Conservation (phyloP, 768 basidiomycete species). For the Phanerodontia chrysosporium region DNA sequence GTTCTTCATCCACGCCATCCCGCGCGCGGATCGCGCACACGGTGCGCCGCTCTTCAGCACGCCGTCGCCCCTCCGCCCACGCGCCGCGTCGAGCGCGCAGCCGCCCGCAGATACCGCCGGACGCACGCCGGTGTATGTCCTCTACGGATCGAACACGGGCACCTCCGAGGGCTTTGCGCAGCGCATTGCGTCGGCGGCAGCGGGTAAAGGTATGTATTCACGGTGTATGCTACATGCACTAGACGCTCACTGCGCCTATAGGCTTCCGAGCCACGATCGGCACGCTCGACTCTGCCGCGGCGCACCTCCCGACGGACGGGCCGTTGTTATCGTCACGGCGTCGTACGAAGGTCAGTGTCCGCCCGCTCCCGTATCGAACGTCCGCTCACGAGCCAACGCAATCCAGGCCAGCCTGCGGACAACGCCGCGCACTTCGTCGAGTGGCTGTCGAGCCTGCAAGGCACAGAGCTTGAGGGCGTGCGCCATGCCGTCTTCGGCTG, state of each 20-base stretch:
- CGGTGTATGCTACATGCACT: slow-evolving; percentile 33
- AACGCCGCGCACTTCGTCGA: slow-evolving; percentile 45
- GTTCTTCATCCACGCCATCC: slow-evolving; percentile 35
- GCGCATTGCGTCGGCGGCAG: slow-evolving; percentile 36
- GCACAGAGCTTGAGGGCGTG: slow-evolving; percentile 29
- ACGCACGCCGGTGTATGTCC: slow-evolving; percentile 30
- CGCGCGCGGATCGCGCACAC: slow-evolving; percentile 4
- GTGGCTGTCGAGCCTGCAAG: too few species aligned
- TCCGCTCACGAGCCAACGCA: too few species aligned
- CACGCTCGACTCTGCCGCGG: slow-evolving; percentile 37
- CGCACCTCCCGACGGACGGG: slow-evolving; percentile 37
- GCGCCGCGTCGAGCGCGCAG: neutral
- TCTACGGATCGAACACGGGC: slow-evolving; percentile 45
- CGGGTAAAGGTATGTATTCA: slow-evolving; percentile 29
- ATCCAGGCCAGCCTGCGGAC: slow-evolving; percentile 38
- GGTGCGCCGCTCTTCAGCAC: slow-evolving; percentile 21
- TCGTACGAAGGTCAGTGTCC: slow-evolving; percentile 47
- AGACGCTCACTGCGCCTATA: slow-evolving; percentile 27
- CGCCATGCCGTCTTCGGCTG: slow-evolving; percentile 45
- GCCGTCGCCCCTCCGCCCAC: slow-evolving; percentile 7
- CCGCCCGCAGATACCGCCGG: neutral
- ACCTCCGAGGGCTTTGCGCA: slow-evolving; percentile 46
- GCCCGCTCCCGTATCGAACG: neutral
- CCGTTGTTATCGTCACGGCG: slow-evolving; percentile 42
- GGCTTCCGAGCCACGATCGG: slow-evolving; percentile 37